Conservation (phyloP, 2,329 filamentous ascomycete species). For the Neoscytalidium dimidiatum region DNA sequence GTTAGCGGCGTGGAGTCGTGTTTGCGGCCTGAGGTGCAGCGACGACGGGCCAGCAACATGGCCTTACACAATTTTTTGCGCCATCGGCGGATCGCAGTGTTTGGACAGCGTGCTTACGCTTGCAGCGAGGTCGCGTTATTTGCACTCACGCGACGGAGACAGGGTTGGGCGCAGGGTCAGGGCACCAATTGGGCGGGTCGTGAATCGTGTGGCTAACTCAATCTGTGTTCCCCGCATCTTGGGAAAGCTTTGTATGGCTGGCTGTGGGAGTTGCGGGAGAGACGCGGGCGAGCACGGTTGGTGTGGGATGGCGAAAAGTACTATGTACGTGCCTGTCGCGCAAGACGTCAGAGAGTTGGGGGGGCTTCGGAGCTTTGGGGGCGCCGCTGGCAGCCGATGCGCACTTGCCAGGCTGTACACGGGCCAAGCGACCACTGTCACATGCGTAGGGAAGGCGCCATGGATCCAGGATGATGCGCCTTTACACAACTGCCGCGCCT, state of each 20-base stretch:
- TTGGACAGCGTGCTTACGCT: neutral
- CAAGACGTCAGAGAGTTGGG: neutral
- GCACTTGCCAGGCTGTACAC: too few relatives aligned
- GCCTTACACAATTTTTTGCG: neutral
- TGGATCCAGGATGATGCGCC: neutral
- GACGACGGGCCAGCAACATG: neutral
- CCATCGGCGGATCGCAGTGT: neutral
- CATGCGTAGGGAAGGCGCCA: neutral
- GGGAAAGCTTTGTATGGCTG: neutral
- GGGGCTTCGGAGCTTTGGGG: too few relatives aligned
- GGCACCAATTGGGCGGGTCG: neutral
- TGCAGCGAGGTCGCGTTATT: neutral
- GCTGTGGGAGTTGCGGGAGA: neutral
- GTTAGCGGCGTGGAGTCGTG: conserved; percentile 6
- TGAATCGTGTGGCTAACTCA: conserved; percentile 15
- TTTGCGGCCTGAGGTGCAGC: neutral
- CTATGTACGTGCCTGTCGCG: neutral
- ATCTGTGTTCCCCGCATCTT: conserved; percentile 12
- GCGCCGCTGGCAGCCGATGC: neutral
- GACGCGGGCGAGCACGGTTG: neutral
- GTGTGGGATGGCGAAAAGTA: neutral
- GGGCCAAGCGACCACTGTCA: neutral
- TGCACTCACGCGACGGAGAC: neutral
- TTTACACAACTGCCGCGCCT: neutral
- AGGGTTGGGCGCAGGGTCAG: neutral